These are phyloP conservation scores for Pisolithus albus DNA, from an alignment of 768 basidiomycete species.

Conservation along the genomic window DNA sequence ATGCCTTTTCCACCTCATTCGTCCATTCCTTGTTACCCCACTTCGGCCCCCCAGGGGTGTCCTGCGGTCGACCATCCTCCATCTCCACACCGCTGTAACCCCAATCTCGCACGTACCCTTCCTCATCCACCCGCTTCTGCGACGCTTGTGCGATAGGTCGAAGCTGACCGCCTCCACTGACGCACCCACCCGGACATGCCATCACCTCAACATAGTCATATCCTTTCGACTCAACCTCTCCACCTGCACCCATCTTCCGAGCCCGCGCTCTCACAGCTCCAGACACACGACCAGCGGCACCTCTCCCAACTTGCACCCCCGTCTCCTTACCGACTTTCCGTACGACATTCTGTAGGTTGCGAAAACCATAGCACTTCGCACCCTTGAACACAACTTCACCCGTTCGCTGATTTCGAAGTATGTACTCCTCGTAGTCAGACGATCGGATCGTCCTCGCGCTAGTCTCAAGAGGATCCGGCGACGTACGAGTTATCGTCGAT, in stretches of 20 bases:
- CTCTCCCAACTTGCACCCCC: slow-evolving; percentile 64
- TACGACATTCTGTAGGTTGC: slow-evolving; percentile 95
- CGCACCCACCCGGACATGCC: slow-evolving; percentile 97
- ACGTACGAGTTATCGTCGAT: slow-evolving; percentile 39
- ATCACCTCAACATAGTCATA: slow-evolving; percentile 97
- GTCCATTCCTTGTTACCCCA: slow-evolving; percentile 88
- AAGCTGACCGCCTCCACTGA: slow-evolving; percentile 92
- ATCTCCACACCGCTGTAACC: slow-evolving; percentile 42
- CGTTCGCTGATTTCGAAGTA: slow-evolving; percentile 36
- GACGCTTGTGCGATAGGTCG: slow-evolving; percentile 11
- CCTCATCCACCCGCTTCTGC: slow-evolving; percentile 41
- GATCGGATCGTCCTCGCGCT: slow-evolving; percentile 56
- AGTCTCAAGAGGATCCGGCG: slow-evolving; percentile 41
- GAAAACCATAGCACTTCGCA: slow-evolving; percentile 94
- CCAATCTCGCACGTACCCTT: slow-evolving; percentile 64
- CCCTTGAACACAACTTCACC: slow-evolving; percentile 79
- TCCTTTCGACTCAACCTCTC: slow-evolving; percentile 34
- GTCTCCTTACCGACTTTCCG: slow-evolving; percentile 84
- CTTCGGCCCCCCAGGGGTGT: slow-evolving; percentile 38
- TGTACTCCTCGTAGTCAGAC: slow-evolving; percentile 74
- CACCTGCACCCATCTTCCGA: slow-evolving; percentile 25
- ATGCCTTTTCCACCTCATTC: slow-evolving; percentile 69
- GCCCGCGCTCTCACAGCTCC: slow-evolving; percentile 19
- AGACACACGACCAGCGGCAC: slow-evolving; percentile 48
- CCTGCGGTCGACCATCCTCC: slow-evolving; percentile 19